Percentiles rank a stretch among this genome's conserved stretches.
Evolutionary conservation across 495 filamentous ascomycete genomes (phyloP).

Genomic region (Chaetomium cochliodes): DNA sequence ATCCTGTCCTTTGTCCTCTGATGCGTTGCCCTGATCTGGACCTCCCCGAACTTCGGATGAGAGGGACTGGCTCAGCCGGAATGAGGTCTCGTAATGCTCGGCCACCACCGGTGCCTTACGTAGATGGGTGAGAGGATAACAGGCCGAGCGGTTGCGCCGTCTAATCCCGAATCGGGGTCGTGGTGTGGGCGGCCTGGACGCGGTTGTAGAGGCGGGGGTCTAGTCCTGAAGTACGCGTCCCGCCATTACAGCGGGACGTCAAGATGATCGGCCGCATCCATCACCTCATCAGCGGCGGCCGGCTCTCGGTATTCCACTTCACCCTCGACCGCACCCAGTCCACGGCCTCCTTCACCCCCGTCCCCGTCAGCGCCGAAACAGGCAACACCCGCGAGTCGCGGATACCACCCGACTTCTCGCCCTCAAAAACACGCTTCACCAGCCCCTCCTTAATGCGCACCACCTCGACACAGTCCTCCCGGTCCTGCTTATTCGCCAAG

Average conservation of each 20-base stretch:
- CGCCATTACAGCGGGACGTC: not conserved
- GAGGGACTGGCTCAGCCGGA: too few relatives aligned
- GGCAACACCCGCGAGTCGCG: conserved; percentile 89
- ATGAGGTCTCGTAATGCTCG: too few relatives aligned
- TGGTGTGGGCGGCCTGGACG: too few relatives aligned
- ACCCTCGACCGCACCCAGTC: conserved; percentile 91
- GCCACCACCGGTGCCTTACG: too few relatives aligned
- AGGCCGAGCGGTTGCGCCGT: too few relatives aligned
- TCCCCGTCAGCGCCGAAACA: conserved; percentile 85
- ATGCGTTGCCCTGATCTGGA: too few relatives aligned
- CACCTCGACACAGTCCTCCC: conserved; percentile 96
- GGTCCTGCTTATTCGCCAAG: conserved; percentile 94
- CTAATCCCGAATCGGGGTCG: too few relatives aligned
- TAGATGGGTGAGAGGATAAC: too few relatives aligned
- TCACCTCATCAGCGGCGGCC: conserved; percentile 90
- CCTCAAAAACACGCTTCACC: conserved; percentile 90
- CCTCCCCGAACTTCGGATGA: too few relatives aligned
- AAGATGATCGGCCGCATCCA: not conserved
- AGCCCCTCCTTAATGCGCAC: conserved; percentile 95
- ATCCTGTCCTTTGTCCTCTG: too few relatives aligned
- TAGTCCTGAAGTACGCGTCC: not conserved
- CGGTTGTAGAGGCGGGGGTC: too few relatives aligned
- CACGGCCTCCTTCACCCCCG: conserved; percentile 88
- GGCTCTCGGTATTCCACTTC: conserved; percentile 91
- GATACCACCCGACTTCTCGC: conserved; percentile 78